Evolutionary conservation across 768 basidiomycete genomes (phyloP).

Genomic region (Mycena kentingensis): DNA sequence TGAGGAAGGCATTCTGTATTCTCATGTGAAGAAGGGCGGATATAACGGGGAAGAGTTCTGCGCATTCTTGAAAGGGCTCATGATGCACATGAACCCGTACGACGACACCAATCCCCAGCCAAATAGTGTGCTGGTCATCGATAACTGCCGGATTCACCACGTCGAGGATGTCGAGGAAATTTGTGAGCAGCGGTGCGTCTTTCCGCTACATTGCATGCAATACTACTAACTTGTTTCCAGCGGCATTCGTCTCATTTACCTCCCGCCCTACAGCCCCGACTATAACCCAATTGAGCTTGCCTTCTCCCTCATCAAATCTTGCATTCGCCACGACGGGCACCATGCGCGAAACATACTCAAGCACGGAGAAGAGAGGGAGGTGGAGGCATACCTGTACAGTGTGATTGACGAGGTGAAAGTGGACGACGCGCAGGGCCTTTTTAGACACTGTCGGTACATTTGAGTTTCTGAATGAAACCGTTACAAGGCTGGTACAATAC

Average conservation of each 20-base stretch:
- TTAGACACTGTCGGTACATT: too few relatives aligned
- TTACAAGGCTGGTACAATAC: too few relatives aligned
- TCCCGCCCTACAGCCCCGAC: conserved; percentile 41
- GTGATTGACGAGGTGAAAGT: too few relatives aligned
- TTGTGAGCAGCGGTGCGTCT: conserved; percentile 27
- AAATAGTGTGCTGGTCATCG: conserved; percentile 36
- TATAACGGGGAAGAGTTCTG: conserved; percentile 22
- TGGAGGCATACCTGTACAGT: too few relatives aligned
- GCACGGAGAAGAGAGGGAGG: too few relatives aligned
- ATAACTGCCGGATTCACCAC: conserved; percentile 44
- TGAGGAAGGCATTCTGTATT: conserved; percentile 21
- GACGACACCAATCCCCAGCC: too few relatives aligned
- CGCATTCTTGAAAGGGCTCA: too few relatives aligned
- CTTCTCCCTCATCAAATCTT: too few relatives aligned
- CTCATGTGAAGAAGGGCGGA: conserved; percentile 16
- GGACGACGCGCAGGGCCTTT: too few relatives aligned
- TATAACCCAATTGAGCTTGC: conserved; percentile 38
- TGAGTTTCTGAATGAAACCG: too few relatives aligned
- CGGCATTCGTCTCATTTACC: conserved; percentile 27
- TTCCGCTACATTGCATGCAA: not conserved
- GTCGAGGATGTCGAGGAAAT: conserved; percentile 30
- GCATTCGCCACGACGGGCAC: too few relatives aligned
- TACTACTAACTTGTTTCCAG: conserved; percentile 12
- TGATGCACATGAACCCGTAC: conserved; percentile 37
- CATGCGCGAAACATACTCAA: too few relatives aligned